Evolutionary conservation across 2,329 filamentous ascomycete species (phyloP), one percentile per base, ranked within the genome.

Genomic region (Aspergillus amoenus): DNA sequence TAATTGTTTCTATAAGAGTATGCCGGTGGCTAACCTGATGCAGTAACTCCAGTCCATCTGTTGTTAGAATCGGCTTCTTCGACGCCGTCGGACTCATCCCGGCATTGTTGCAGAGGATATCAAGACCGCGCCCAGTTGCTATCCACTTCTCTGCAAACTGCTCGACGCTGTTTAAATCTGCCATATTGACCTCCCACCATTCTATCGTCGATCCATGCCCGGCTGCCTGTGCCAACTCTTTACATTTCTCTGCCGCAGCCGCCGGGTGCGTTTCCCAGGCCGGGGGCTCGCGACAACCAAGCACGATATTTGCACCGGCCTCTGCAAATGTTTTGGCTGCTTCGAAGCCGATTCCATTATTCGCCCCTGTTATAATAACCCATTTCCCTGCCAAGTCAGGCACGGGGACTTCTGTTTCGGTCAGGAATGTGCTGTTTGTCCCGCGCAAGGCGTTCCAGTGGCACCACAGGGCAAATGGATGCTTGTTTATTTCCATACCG

Each of bases 31-130:
- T 4, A 11, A 57, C 55, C 49, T 57, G 55, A 41, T 57, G 55
- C 4, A 47, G 2, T 1, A 57, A 8, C 37, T 57, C 49, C 0
- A 57, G 22, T 12, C 55, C 49, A 27, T 57, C 55, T 8, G 27
- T 42, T 4, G 55, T 57, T 5, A 52, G 6, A 5, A 52, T 41
- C 3, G 46, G 22, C 12, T 18, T 40, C 15, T 40, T 21, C 3
- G 48, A 39, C 2, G 49, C 48, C 2, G 51, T 22, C 4, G 51
- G 27, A 4, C 24, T 11, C 21, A 57, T 52, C 2, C 55, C 55
- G 2, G 55, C 55, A 13, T 57, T 57, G 18, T 57, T 57, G 18
- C 55, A 57, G 4, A 57, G 55, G 7, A 57, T 53, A 22, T 57
- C 55, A 1, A 57, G 30, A 1, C 18, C 18, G 4, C 51, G 42